Evolutionary conservation across 176 grass and related monocot genomes (phyloP), one percentile per base, ranked within the genome.

Genomic region (Bonia amplexicaulis): DNA sequence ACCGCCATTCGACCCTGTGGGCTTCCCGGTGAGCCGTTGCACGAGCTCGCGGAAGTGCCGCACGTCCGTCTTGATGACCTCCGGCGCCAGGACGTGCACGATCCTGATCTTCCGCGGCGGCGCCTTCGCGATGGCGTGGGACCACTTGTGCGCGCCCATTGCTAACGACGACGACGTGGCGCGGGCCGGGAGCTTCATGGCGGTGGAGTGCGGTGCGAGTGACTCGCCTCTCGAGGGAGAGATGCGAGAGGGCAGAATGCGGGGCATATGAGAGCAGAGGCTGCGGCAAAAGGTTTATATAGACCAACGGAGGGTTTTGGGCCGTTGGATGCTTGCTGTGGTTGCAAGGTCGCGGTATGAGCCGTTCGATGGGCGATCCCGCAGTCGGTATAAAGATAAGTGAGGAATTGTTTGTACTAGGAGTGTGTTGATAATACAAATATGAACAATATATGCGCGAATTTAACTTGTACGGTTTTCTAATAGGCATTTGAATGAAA

Each of bases 21-120:
- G 80, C 71, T 89, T 94, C 12, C 93, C 95, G 60, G 95, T 97
- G 66, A 97, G 95, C 33, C 88, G 89, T 82, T 95, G 92, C 82
- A 97, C 95, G 25, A 97, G 93, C 64, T 85, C 89, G 15, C 91
- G 92, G 83, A 97, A 97, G 85, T 93, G 89, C 42, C 77, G 35
- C 35, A 73, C 81, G 51, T 93, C 91, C 63, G 84, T 96, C 83
- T 91, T 91, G 83, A 93, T 96, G 73, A 93, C 27, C 76, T 90
- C 87, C 23, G 91, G 89, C 61, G 78, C 91, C 62, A 88, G 73
- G 58, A 91, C 55, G 84, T 93, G 87, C 31, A 93, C 79, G 79
- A 96, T 96, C 76, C 84, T 96, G 75, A 96, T 80, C 80, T 85
- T 89, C 40, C 73, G 80, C 66, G 57, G 84, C 74, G 79, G 44